Base-by-base conservation (phyloP, 1,284 basidiomycete species). In the Tilletiaria anomala region DNA sequence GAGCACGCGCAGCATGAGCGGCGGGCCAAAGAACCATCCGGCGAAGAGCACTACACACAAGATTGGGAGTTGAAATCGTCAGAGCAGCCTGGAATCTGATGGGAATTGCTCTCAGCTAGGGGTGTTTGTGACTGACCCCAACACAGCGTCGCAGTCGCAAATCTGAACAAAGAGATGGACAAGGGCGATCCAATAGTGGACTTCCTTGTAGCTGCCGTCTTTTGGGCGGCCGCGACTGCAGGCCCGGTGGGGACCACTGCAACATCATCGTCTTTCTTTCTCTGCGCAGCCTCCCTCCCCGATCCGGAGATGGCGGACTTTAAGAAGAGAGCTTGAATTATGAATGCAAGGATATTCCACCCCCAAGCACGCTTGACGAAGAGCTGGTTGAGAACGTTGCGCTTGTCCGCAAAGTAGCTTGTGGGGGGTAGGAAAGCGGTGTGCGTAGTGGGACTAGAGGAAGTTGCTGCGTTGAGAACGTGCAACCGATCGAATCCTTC, bases 341-440 rank as follows among this genome's bases (percentile, higher is more conserved):
- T 23, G 37, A 45, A 54, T 11, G 51, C 53, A 3, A 61, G 18
- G 18, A 54, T 56, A 6, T 85, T 89, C 88, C 89, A 94, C 0
- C 72, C 82, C 89, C 91, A 94, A 6, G 82, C 78, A 39, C 76
- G 74, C 71, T 96, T 96, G 60, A 91, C 85, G 69, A 93, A 89
- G 55, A 78, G 70, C 44, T 77, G 74, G 61, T 96, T 96, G 61
- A 94, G 73, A 3, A 76, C 45, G 65, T 93, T 94, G 45, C 73
- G 70, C 67, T 91, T 87, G 51, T 74, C 75, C 4, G 87, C 85
- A 60, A 86, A 86, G 68, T 54, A 43, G 5, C 48, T 52, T n/a
- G n/a, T n/a, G 3, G 46, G 39, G 5, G 56, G 56, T 18, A 53
- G 44, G 5, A 8, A 10, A 3, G 41, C 41, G 6, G 21, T 29